Evolutionary conservation across 2,329 filamentous ascomycete genomes (phyloP).

Genomic region (Tolypocladium ophioglossoides): DNA sequence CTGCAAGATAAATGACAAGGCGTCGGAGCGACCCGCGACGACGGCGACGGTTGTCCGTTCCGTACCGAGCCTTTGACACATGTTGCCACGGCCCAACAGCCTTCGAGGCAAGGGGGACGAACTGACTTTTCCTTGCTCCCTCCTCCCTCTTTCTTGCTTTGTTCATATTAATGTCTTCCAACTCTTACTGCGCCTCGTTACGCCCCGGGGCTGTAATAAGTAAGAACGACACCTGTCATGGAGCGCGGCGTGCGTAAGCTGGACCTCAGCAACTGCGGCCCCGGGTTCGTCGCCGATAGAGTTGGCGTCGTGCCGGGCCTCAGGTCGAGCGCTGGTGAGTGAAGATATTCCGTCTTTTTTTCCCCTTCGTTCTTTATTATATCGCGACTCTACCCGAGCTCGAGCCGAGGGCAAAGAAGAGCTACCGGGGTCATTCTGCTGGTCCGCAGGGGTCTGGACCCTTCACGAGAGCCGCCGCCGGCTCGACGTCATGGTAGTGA

Average conservation of each 20-base stretch:
- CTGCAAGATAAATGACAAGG: neutral
- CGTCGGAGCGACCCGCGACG: neutral
- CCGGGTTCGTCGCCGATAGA: constrained; percentile 39
- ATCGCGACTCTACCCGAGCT: too few relatives aligned
- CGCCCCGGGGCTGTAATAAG: too few relatives aligned
- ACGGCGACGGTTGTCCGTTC: neutral
- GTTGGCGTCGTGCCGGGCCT: constrained; percentile 47
- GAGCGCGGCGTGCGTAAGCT: constrained; percentile 33
- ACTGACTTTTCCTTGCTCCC: neutral
- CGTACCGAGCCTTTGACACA: neutral
- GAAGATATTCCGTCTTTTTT: constrained; percentile 3
- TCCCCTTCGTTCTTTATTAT: neutral
- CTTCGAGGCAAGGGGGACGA: too few relatives aligned
- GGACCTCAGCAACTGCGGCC: constrained; percentile 35
- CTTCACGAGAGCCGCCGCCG: too few relatives aligned
- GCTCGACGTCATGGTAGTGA: neutral
- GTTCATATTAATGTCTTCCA: too few relatives aligned
- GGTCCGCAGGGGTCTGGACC: neutral
- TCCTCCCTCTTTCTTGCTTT: neutral
- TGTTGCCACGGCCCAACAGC: too few relatives aligned
- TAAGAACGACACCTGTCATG: too few relatives aligned
- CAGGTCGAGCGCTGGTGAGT: constrained; percentile 50
- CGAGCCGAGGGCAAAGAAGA: neutral
- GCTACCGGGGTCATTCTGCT: neutral
- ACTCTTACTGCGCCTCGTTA: too few relatives aligned